A percentile compares a stretch with the other conserved stretches of the same genome.
Evolutionary conservation across 495 filamentous ascomycete species (phyloP).

Genomic region (Sabuloglossum arenarium): DNA sequence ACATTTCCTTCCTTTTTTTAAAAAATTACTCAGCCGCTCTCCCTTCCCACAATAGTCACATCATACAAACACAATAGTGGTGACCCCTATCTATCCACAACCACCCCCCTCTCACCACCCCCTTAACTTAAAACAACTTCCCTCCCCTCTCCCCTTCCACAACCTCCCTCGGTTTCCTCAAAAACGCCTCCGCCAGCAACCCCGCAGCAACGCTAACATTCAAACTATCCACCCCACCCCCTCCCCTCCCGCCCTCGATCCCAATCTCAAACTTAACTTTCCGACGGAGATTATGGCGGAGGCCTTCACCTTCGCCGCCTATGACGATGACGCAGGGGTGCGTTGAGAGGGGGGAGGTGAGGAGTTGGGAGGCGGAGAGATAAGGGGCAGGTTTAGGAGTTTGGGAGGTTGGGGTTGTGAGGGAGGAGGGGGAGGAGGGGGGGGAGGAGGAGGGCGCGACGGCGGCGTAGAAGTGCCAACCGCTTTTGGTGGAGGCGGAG

Average conservation of each 20-base stretch:
- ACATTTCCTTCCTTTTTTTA: no score
- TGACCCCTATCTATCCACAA: no score
- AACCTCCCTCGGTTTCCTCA: neutral
- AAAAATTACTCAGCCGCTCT: no score
- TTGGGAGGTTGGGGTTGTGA: neutral
- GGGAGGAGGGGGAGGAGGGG: no score
- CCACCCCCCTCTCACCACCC: no score
- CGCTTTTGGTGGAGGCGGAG: conserved; percentile 36
- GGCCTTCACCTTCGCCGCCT: conserved; percentile 62
- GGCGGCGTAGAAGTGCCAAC: conserved; percentile 73
- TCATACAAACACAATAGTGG: no score
- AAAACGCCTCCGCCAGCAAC: conserved; percentile 23
- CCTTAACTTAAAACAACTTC: no score
- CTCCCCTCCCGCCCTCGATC: conserved; percentile 26
- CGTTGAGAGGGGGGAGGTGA: conserved; percentile 24
- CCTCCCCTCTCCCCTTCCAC: neutral
- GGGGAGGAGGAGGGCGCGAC: no score
- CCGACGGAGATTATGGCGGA: conserved; percentile 36
- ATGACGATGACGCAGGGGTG: conserved; percentile 60
- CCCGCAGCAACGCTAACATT: conserved; percentile 77
- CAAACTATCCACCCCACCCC: conserved; percentile 47
- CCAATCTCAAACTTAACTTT: conserved; percentile 39
- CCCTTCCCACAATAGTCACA: no score
- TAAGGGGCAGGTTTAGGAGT: neutral
- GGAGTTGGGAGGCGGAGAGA: conserved; percentile 5